Base-by-base conservation (phyloP, 495 filamentous ascomycete genomes). In the Neurospora pannonica region DNA sequence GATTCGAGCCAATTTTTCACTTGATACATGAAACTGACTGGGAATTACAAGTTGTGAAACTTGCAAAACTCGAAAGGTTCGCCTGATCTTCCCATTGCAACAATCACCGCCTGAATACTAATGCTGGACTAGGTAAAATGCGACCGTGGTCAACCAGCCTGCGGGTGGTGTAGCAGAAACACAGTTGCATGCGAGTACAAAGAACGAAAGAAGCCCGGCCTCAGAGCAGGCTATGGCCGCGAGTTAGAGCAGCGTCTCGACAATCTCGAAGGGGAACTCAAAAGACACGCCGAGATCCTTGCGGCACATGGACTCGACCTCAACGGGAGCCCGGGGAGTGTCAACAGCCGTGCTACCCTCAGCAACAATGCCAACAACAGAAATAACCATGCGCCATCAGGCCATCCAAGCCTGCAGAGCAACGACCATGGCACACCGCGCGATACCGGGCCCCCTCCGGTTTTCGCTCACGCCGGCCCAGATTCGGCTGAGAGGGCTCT, bases 131-230 rank as follows among this genome's bases (percentile, higher is more conserved):
- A 90, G 86, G 92, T 93, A 69, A 94, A 93, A 86, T 94, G 91
- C 81, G 92, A 96, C 84, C 90, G 93, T 31, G 88, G 90, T 11
- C 93, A 94, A 73, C 94, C 94, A 10, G 90, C 89, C 73, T 97
- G 94, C 82, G 94, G 94, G 62, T 97, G 94, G 94, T 97, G 94
- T 79, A 86, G 86, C 76, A 90, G 93, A 72, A 97, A 97, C 81
- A 87, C 88, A 7, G 91, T 93, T 54, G 46, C 84, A 36, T 96
- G 93, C 83, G 92, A 94, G 80, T 96, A 96, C 82, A 93, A 91
- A 79, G 92, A 93, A 78, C 88, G 93, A 24, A 95, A 94, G 84
- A 95, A 95, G 81, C 93, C 93, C 28, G 93, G 93, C 1, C 83
- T 95, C 70, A 85, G 93, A 74, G 94, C 94, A 70, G 94, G 94